Evolutionary conservation across 2,329 filamentous ascomycete genomes (phyloP), one percentile per base, ranked within the genome.

Genomic region (Beauveria rudraprayagi): DNA sequence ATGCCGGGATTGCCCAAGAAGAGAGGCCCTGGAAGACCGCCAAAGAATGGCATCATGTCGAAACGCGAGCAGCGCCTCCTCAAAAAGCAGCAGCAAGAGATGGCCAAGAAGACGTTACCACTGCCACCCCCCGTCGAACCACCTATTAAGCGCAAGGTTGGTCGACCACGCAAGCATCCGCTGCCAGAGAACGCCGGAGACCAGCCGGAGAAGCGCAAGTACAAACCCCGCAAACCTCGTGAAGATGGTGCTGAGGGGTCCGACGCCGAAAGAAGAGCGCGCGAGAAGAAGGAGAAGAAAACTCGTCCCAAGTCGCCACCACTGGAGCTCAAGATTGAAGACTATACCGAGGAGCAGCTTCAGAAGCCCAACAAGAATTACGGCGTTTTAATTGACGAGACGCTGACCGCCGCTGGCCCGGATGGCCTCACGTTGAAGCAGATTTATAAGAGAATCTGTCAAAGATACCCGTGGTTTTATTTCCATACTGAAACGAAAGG

Each of bases 1-100:
- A 56, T 77, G 62, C 71, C 75, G 22, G 73, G 77, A 61, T 74
- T 84, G 34, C 82, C 84, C 30, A 88, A 84, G 73, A 87, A 88
- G 64, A 85, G 89, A 66, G 90, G 90, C 16, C 90, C 90, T 10
- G 90, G 90, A n/a, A 79, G 90, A 58, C 90, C 90, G 22, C 90
- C 90, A 0, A 92, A 92, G 75, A 89, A 92, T 68, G 90, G 90
- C 30, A 82, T 91, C 70, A 90, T 92, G 84, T 92, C 89, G 1
- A 92, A 92, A 73, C 80, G 90, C 61, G 87, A 92, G 68, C 81
- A 87, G 66, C 79, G 84, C 19, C 72, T 85, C 53, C 79, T 86
- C 8, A 84, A 87, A 74, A 88, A 87, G 71, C 72, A 75, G 60
- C 75, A 77, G 61, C 72, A 76, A 62, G 75, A 77, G 63, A 72